Evolutionary conservation across 1,139 yeast genomes (phyloP), one percentile per base, ranked within the genome.

Genomic region (Taphrina populina): DNA sequence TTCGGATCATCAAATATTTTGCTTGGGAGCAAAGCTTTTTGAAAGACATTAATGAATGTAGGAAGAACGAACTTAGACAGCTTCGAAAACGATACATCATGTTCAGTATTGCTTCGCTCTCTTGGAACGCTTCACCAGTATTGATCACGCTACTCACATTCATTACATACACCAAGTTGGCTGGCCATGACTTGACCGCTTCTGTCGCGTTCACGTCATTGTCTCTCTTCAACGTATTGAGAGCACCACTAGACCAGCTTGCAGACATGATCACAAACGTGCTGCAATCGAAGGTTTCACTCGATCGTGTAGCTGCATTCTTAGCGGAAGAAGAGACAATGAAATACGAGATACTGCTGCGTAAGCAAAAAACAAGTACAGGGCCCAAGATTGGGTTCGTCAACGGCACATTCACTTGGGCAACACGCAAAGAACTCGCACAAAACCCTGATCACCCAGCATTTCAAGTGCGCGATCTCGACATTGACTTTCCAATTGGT

Each of bases 21-120:
- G 88, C 94, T 6, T 86, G 95, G 95, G 95, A 86, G 70, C 76
- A 78, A 43, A 81, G 82, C 64, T 85, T 86, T 66, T 79, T 76
- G 63, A 78, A 80, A 57, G 78, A 77, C 52, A 79, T 85, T 59
- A 71, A 81, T 73, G 71, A 76, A 29, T 75, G 84, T 52, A 81
- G 95, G 74, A 73, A 74, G 32, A 78, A 79, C 47, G 95, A 86
- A 69, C 67, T 86, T 58, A 60, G 65, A 37, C 70, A 75, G 62
- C 73, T 85, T 66, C 74, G 75, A 54, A 66, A 69, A 60, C 78
- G 92, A 71, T 75, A 78, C 10, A 59, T 79, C 30, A 74, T 80
- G 52, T 88, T 96, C 95, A 76, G 82, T 32, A 59, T 72, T n/a
- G 76, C 81, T 60, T 73, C 82, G 0, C 76, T 82, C 61, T 49